Conservation (phyloP, 768 basidiomycete genomes). For the Neoboletus brunneissimus region DNA sequence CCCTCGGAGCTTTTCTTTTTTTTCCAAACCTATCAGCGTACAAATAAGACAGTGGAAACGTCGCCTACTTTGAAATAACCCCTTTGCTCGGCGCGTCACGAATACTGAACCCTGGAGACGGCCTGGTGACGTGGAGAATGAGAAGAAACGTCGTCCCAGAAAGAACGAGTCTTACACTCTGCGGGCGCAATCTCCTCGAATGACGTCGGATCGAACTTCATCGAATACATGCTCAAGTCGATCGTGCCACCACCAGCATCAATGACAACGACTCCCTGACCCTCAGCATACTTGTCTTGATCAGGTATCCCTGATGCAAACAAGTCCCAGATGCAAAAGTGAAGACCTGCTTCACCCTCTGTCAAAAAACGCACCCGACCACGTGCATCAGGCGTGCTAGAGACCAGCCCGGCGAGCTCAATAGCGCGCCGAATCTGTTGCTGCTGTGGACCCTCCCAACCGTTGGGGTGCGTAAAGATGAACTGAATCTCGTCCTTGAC, state of each 20-base stretch:
- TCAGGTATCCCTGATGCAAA: slow-evolving; percentile 10
- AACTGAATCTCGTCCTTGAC: slow-evolving; percentile 43
- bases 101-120: slow-evolving; percentile 38
- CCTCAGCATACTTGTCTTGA: slow-evolving; percentile 12
- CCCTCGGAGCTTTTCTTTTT: slow-evolving; percentile 23
- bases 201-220: slow-evolving; percentile 32
- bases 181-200: slow-evolving; percentile 37
- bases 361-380: slow-evolving; percentile 50
- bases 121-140: slow-evolving; percentile 17
- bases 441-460: slow-evolving; percentile 60
- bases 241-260: slow-evolving; percentile 47
- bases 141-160: neutral
- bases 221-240: slow-evolving; percentile 41
- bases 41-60: neutral
- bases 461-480: slow-evolving; percentile 59
- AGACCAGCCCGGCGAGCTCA: slow-evolving; percentile 47
- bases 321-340: slow-evolving; percentile 48
- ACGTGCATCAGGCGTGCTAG: slow-evolving; percentile 35
- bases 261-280: slow-evolving; percentile 40
- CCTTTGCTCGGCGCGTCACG: slow-evolving; percentile 32
- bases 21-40: neutral
- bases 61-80: slow-evolving; percentile 30
- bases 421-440: slow-evolving; percentile 50
- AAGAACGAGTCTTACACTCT: slow-evolving; percentile 23
- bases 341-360: slow-evolving; percentile 59